Conservation (phyloP, 345 rosid genomes). For the Gossypioides kirkii region DNA sequence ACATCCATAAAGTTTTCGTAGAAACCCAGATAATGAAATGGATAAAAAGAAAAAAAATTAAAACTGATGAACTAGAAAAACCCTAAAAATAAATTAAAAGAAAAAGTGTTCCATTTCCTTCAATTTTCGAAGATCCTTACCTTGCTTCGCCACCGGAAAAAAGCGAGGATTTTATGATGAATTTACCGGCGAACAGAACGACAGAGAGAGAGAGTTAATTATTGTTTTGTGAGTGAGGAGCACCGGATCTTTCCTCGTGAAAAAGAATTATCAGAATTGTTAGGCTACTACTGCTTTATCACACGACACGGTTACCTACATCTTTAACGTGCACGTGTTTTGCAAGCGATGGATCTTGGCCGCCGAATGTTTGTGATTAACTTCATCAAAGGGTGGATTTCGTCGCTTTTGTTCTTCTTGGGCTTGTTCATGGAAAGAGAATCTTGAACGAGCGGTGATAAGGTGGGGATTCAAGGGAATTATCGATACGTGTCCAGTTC, state of each 20-base stretch:
- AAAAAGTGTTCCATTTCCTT: neutral
- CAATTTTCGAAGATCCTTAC: neutral
- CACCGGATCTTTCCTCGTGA: slow-evolving; percentile 10
- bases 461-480: neutral
- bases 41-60: neutral
- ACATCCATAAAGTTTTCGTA: no score
- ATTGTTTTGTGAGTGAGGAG: neutral
- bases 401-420: neutral
- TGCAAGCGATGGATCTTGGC: slow-evolving; percentile 13
- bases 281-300: slow-evolving; percentile 25
- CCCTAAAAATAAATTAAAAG: neutral
- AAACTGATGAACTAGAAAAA: neutral
- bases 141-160: neutral
- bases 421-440: neutral
- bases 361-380: slow-evolving; percentile 15
- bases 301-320: slow-evolving; percentile 23
- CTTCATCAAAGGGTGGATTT: neutral
- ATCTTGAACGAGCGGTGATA: slow-evolving; percentile 4
- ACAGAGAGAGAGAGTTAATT: neutral
- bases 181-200: neutral
- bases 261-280: slow-evolving; percentile 8
- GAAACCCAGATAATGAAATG: neutral
- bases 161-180: neutral
- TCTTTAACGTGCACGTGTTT: slow-evolving; percentile 34
- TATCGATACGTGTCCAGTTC: neutral